Percentiles rank a stretch among this genome's conserved stretches.
Conservation (phyloP, 2,329 filamentous ascomycete species). For the Sporothrix brasiliensis region DNA sequence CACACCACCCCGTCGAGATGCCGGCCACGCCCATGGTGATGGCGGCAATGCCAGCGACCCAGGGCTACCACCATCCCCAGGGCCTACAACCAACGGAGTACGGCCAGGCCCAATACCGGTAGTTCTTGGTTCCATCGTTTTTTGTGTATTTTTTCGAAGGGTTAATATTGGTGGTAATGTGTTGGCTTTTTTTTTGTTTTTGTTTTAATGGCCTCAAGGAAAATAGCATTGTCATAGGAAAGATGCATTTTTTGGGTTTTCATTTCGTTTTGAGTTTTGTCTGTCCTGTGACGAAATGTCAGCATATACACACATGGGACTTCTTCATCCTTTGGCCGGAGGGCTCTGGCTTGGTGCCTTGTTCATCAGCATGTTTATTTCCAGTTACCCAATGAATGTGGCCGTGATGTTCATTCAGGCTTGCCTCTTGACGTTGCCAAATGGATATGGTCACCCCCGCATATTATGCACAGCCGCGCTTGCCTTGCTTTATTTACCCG, state of each 20-base stretch:
- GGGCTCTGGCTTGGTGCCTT: background rate
- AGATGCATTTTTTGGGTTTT: background rate
- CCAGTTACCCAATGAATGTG: background rate
- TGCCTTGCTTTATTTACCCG: conserved; percentile 2
- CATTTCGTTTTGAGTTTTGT: too few species aligned
- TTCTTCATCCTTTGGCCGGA: background rate
- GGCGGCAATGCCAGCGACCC: background rate
- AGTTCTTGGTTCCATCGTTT: background rate
- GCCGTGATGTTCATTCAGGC: background rate
- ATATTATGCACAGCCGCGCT: conserved; percentile 1
- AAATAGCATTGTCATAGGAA: conserved; percentile 8
- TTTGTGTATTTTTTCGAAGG: background rate
- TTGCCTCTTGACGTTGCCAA: too few species aligned
- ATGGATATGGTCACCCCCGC: background rate
- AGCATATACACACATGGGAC: background rate
- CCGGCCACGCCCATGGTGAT: conserved; percentile 35
- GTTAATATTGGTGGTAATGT: background rate
- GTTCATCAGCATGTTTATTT: background rate
- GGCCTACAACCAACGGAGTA: conserved; percentile 4
- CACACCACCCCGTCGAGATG: conserved; percentile 39
- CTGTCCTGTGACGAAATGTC: background rate
- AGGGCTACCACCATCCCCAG: background rate
- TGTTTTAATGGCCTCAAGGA: background rate
- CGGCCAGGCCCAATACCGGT: background rate
- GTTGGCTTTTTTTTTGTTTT: background rate